These are phyloP conservation scores for Debaryomycetaceae sp. DNA, from an alignment of 1,139 yeast genomes.

Conservation along the genomic window DNA sequence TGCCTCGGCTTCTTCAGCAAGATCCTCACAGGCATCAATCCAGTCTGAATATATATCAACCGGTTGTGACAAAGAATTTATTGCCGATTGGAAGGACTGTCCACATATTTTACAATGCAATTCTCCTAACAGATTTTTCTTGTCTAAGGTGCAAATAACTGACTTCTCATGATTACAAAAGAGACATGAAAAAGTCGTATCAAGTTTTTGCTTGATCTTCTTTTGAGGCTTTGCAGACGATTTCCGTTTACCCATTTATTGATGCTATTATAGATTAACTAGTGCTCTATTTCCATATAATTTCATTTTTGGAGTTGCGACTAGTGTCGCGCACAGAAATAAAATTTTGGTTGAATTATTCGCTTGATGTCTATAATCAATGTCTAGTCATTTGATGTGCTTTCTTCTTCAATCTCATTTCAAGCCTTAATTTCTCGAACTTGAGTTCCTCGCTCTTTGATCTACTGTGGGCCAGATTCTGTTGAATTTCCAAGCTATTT, in stretches of 20 bases:
- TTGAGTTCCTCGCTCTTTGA: slow-evolving; percentile 33
- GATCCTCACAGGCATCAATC: slow-evolving; percentile 98
- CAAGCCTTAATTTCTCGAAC: slow-evolving; percentile 41
- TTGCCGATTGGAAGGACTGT: slow-evolving; percentile 86
- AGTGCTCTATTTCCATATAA: neutral
- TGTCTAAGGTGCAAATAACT: slow-evolving; percentile 84
- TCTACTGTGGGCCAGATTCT: slow-evolving; percentile 8
- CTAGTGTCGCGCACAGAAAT: slow-evolving; percentile 1
- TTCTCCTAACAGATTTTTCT: slow-evolving; percentile 80
- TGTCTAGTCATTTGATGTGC: slow-evolving; percentile 34
- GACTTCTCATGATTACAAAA: slow-evolving; percentile 96
- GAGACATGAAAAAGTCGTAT: slow-evolving; percentile 83
- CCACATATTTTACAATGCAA: slow-evolving; percentile 92
- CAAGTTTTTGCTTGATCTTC: slow-evolving; percentile 74
- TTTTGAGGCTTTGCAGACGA: slow-evolving; percentile 82
- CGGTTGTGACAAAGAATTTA: slow-evolving; percentile 79
- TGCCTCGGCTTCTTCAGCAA: slow-evolving; percentile 60
- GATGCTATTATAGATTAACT: neutral
- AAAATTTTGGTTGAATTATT: neutral
- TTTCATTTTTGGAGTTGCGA: neutral
- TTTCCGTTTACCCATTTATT: slow-evolving; percentile 80
- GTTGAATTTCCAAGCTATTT: slow-evolving; percentile 10
- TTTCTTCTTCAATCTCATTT: slow-evolving; percentile 43
- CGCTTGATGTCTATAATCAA: slow-evolving; percentile 1
- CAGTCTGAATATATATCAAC: slow-evolving; percentile 96